phyloP scores from a whole-genome alignment of 768 basidiomycete species.

The Panaeolus cyanescens region DNA sequence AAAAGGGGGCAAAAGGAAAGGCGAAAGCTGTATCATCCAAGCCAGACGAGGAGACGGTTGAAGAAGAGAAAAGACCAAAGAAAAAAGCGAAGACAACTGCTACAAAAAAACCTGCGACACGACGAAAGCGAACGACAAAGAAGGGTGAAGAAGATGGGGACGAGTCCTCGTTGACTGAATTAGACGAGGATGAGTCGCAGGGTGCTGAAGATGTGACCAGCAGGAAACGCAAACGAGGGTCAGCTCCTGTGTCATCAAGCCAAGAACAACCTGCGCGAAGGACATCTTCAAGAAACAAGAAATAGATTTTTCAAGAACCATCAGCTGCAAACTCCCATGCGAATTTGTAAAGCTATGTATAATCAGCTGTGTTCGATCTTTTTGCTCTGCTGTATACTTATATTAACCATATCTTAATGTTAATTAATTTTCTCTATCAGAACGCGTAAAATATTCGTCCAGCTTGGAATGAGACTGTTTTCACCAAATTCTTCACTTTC shows the following conservation, averaged over 20 bases:
- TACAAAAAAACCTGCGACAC: not conserved
- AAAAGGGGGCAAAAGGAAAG: conserved; percentile 28
- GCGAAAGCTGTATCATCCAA: conserved; percentile 4
- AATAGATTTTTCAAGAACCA: not conserved
- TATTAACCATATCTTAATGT: not conserved
- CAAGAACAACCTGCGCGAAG: not conserved
- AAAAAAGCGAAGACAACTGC: conserved; percentile 8
- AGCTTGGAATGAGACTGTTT: too few relatives aligned
- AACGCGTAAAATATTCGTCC: too few relatives aligned
- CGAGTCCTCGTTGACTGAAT: conserved; percentile 4
- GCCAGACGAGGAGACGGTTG: conserved; percentile 7
- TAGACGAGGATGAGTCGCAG: conserved; percentile 7
- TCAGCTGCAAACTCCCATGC: not conserved
- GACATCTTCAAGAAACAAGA: not conserved
- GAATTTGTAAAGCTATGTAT: not conserved
- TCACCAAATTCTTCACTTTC: too few relatives aligned
- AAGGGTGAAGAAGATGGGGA: conserved; percentile 13
- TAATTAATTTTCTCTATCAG: not conserved
- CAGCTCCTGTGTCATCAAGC: not conserved
- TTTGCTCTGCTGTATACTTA: not conserved
- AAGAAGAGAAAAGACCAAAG: conserved; percentile 4
- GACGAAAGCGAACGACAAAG: conserved; percentile 8
- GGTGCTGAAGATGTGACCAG: not conserved
- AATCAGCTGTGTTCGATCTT: not conserved
- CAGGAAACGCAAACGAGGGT: conserved; percentile 14